A percentile compares a stretch with the other conserved stretches of the same genome.
Conservation (phyloP, 257 asterid species). For the Gardenia jasminoides region DNA sequence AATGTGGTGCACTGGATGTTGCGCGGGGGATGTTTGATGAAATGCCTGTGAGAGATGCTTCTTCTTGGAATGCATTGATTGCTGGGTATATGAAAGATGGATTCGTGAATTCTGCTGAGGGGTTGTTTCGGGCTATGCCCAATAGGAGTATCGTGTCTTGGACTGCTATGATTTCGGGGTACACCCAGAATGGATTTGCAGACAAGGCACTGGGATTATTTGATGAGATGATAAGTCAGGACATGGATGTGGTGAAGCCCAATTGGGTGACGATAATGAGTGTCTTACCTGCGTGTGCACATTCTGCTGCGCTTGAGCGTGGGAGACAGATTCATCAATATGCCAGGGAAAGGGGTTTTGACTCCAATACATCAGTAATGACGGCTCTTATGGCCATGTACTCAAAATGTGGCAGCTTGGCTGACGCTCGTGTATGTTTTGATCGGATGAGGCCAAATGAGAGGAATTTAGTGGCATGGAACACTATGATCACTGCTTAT, state of each 20-base stretch:
- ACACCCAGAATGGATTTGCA: slow-evolving; percentile 70
- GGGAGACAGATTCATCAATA: slow-evolving; percentile 58
- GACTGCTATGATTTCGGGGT: slow-evolving; percentile 89
- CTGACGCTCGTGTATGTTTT: slow-evolving; percentile 62
- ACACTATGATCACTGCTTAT: slow-evolving; percentile 70
- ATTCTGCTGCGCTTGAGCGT: slow-evolving; percentile 58
- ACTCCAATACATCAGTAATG: slow-evolving; percentile 57
- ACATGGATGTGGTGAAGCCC: slow-evolving; percentile 62
- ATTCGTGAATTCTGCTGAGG: slow-evolving; percentile 41
- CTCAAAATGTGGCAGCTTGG: slow-evolving; percentile 75
- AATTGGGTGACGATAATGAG: slow-evolving; percentile 89
- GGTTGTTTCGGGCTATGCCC: slow-evolving; percentile 55
- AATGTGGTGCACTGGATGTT: slow-evolving; percentile 44
- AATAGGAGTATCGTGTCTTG: slow-evolving; percentile 64
- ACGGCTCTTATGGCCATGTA: slow-evolving; percentile 79
- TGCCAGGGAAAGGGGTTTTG: slow-evolving; percentile 56
- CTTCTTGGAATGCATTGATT: slow-evolving; percentile 74
- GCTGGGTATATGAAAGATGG: slow-evolving; percentile 80
- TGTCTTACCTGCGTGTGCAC: slow-evolving; percentile 72
- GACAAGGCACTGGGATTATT: slow-evolving; percentile 58
- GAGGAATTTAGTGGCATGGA: slow-evolving; percentile 68
- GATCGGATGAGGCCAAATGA: slow-evolving; percentile 36
- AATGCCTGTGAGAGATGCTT: slow-evolving; percentile 58
- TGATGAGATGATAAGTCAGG: slow-evolving; percentile 47
- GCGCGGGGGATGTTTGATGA: slow-evolving; percentile 66